These are phyloP conservation scores for Elongisporangium anandrum DNA, from an alignment of 352 stramenopile genomes.

Conservation along the genomic window DNA sequence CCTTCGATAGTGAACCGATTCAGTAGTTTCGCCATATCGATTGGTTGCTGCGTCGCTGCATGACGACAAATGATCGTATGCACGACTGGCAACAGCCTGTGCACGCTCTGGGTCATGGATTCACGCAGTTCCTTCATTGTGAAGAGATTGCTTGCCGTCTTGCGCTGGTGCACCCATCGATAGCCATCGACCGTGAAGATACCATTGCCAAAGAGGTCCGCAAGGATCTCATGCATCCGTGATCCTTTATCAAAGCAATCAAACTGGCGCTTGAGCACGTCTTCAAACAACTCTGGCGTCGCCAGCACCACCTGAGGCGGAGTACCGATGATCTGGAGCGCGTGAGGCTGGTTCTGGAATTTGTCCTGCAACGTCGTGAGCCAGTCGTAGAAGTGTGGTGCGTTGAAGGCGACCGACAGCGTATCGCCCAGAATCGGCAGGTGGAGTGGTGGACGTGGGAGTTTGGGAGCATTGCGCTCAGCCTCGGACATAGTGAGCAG, in stretches of 20 bases:
- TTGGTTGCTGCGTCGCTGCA: background rate
- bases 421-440: slow-evolving; percentile 41
- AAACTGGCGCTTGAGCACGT: slow-evolving; percentile 54
- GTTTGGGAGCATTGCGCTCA: slow-evolving; percentile 2
- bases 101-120: slow-evolving; percentile 17
- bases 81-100: slow-evolving; percentile 8
- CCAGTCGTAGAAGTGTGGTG: slow-evolving; percentile 41
- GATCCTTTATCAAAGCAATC: slow-evolving; percentile 46
- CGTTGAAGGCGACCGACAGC: slow-evolving; percentile 20
- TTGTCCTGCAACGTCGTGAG: slow-evolving; percentile 27
- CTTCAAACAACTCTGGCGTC: slow-evolving; percentile 44
- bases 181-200: slow-evolving; percentile 42
- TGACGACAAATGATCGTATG: too few relatives aligned
- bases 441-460: slow-evolving; percentile 20
- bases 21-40: background rate
- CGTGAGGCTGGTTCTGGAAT: slow-evolving; percentile 29
- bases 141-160: slow-evolving; percentile 22
- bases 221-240: slow-evolving; percentile 34
- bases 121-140: slow-evolving; percentile 25
- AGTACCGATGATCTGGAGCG: slow-evolving; percentile 28
- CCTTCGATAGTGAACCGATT: background rate
- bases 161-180: slow-evolving; percentile 39
- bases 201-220: slow-evolving; percentile 67
- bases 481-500: too few relatives aligned
- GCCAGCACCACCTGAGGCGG: slow-evolving; percentile 33